These are phyloP conservation scores for Dentipellis sp. DNA, from an alignment of 768 basidiomycete genomes.

Conservation along the genomic window DNA sequence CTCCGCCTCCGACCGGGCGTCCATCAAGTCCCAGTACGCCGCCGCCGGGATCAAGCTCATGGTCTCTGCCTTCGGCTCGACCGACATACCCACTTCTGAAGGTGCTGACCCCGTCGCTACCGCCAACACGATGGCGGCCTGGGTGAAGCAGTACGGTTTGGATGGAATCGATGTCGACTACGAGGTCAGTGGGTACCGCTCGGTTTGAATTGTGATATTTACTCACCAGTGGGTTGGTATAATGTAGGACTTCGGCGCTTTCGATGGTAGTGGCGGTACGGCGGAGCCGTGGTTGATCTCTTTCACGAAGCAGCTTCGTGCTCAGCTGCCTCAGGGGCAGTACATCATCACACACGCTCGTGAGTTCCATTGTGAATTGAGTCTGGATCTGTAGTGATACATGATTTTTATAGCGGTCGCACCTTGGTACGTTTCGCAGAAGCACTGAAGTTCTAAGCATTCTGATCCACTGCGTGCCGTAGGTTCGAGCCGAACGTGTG, in stretches of 20 bases:
- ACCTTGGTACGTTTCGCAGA: not conserved
- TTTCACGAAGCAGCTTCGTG: slow-evolving; percentile 27
- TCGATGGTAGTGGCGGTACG: slow-evolving; percentile 38
- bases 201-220: not conserved
- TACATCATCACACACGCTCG: slow-evolving; percentile 30
- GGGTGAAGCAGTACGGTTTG: slow-evolving; percentile 36
- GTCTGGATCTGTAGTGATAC: not conserved
- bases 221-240: not conserved
- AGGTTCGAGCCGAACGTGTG: slow-evolving; percentile 27
- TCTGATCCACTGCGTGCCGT: too few species aligned
- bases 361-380: slow-evolving; percentile 13
- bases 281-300: slow-evolving; percentile 39
- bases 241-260: slow-evolving; percentile 45
- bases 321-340: slow-evolving; percentile 24
- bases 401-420: not conserved
- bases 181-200: slow-evolving; percentile 17
- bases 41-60: slow-evolving; percentile 50
- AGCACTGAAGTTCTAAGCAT: not conserved
- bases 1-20: slow-evolving; percentile 26
- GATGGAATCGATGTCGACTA: slow-evolving; percentile 50
- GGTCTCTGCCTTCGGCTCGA: slow-evolving; percentile 45
- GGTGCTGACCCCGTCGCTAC: slow-evolving; percentile 28
- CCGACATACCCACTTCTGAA: slow-evolving; percentile 33
- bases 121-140: slow-evolving; percentile 35
- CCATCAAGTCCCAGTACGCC: slow-evolving; percentile 37